Evolutionary conservation across 257 asterid genomes (phyloP).

Genomic region (Rehmannia glutinosa): DNA sequence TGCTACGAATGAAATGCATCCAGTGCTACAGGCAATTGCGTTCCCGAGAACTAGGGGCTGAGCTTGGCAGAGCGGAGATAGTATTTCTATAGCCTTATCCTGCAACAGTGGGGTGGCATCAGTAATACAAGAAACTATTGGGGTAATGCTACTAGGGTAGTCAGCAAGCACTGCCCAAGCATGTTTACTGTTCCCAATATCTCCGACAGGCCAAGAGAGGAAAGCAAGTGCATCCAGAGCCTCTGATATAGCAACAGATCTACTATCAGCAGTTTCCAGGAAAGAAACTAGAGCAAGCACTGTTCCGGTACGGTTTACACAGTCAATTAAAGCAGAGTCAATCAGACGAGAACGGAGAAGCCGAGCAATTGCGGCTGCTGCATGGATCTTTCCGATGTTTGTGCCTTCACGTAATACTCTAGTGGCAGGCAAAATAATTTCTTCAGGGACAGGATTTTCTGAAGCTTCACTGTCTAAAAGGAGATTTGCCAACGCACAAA

Average conservation of each 20-base stretch:
- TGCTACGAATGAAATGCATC: constrained; percentile 74
- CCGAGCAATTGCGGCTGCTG: constrained; percentile 95
- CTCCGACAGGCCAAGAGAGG: constrained; percentile 60
- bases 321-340: constrained; percentile 58
- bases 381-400: constrained; percentile 67
- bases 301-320: constrained; percentile 85
- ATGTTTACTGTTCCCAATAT: constrained; percentile 60
- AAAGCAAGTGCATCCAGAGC: constrained; percentile 85
- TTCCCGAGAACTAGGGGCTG: constrained; percentile 76
- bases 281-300: constrained; percentile 85
- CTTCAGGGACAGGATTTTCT: constrained; percentile 70
- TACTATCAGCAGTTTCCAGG: constrained; percentile 69
- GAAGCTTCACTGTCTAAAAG: constrained; percentile 83
- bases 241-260: constrained; percentile 67
- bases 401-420: constrained; percentile 85
- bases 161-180: constrained; percentile 94
- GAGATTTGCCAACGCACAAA: constrained; percentile 92
- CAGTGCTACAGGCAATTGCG: constrained; percentile 56
- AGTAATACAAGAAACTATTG: constrained; percentile 80
- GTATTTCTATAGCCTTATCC: constrained; percentile 81
- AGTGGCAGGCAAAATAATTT: constrained; percentile 73
- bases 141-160: constrained; percentile 63
- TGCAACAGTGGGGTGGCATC: constrained; percentile 72
- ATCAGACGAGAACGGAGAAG: constrained; percentile 69
- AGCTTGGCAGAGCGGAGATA: constrained; percentile 69